These are phyloP conservation scores for Cladosporium sp. DNA, from an alignment of 2,329 filamentous ascomycete species.

Conservation along the genomic window DNA sequence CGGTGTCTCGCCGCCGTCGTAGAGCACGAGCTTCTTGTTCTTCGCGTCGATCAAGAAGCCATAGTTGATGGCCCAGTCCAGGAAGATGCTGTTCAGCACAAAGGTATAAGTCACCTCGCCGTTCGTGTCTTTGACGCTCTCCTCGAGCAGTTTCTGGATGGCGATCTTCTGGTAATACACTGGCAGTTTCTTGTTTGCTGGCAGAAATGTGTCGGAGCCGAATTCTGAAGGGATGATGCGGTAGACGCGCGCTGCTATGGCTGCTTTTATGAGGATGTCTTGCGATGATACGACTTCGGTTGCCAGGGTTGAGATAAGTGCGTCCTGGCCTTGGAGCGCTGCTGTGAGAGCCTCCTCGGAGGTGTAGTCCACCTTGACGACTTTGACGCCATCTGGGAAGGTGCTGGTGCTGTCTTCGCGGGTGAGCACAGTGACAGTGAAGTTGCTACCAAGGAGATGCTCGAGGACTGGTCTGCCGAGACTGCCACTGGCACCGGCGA, in stretches of 20 bases:
- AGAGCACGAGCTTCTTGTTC: conserved; percentile 35
- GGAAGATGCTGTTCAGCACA: conserved; percentile 41
- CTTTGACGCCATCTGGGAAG: conserved; percentile 33
- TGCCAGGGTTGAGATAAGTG: conserved; percentile 41
- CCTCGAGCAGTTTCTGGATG: conserved; percentile 34
- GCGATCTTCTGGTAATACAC: conserved; percentile 40
- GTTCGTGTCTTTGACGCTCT: conserved; percentile 36
- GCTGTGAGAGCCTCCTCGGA: conserved; percentile 37
- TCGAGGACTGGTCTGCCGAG: conserved; percentile 46
- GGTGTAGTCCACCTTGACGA: conserved; percentile 36
- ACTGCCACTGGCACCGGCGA: conserved; percentile 43
- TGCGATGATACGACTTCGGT: conserved; percentile 33
- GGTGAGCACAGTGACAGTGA: conserved; percentile 39
- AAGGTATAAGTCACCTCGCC: conserved; percentile 39
- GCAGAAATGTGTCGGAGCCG: conserved; percentile 42
- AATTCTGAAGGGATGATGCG: conserved; percentile 49
- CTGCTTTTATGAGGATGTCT: conserved; percentile 42
- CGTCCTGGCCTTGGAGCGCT: conserved; percentile 41
- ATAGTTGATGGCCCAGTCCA: conserved; percentile 41
- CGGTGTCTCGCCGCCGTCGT: conserved; percentile 40
- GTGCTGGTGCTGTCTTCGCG: conserved; percentile 33
- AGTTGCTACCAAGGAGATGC: conserved; percentile 43
- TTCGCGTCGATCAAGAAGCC: conserved; percentile 38
- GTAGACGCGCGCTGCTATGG: conserved; percentile 42
- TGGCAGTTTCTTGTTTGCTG: conserved; percentile 32